Conservation (phyloP, 1,284 basidiomycete species). For the Malassezia brasiliensis region DNA sequence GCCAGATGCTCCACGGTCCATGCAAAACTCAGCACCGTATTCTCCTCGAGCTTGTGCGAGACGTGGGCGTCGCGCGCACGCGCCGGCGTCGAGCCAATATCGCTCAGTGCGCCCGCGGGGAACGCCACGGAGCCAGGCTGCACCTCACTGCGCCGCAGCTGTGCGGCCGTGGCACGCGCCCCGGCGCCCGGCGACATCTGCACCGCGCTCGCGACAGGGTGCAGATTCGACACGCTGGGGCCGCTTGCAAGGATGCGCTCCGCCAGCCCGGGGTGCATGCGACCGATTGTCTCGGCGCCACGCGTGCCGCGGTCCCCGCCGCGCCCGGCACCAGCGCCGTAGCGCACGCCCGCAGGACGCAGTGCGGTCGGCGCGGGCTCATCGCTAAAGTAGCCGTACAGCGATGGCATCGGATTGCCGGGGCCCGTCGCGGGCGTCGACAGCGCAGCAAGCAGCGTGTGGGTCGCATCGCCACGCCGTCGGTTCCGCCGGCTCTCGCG, state of each 20-base stretch:
- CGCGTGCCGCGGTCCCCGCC: neutral
- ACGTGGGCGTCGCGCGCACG: constrained; percentile 7
- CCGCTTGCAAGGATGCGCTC: constrained; percentile 14
- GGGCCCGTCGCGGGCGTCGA: constrained; percentile 1
- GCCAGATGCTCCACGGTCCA: constrained; percentile 35
- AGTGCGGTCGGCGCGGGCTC: constrained; percentile 15
- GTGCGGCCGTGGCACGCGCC: neutral
- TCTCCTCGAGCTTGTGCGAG: constrained; percentile 28
- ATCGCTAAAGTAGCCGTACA: constrained; percentile 14
- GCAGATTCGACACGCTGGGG: constrained; percentile 13
- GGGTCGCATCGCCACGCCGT: neutral
- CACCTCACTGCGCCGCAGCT: constrained; percentile 2
- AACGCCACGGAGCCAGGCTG: constrained; percentile 10
- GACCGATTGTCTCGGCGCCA: neutral
- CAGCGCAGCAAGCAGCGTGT: constrained; percentile 11
- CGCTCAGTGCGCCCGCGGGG: constrained; percentile 9
- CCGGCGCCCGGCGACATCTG: constrained; percentile 9
- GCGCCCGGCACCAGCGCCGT: neutral
- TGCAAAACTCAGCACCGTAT: constrained; percentile 31
- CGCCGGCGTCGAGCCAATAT: neutral
- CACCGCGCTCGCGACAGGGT: neutral
- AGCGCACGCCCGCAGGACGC: constrained; percentile 8
- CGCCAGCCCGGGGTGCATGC: constrained; percentile 3
- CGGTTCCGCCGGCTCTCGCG: neutral
- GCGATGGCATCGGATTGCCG: constrained; percentile 8